Evolutionary conservation across 2,329 filamentous ascomycete species (phyloP).

Genomic region (Phoma sp.): DNA sequence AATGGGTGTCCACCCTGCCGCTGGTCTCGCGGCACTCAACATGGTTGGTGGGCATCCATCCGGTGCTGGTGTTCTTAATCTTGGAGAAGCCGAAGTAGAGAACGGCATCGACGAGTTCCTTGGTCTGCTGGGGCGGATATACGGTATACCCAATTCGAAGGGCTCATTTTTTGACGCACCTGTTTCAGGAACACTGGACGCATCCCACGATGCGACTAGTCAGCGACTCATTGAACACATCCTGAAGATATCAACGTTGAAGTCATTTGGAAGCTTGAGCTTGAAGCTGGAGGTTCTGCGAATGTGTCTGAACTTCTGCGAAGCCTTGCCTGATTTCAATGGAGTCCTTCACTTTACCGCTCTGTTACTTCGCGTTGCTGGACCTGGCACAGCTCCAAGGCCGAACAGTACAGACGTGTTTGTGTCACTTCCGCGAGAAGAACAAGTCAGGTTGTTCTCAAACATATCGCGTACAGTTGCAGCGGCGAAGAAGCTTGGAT

Average conservation of each 20-base stretch:
- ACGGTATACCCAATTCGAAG: slow-evolving; percentile 50
- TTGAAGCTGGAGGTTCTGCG: slow-evolving; percentile 87
- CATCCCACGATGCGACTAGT: slow-evolving; percentile 44
- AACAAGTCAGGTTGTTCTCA: slow-evolving; percentile 82
- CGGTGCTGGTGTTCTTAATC: slow-evolving; percentile 77
- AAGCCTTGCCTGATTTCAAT: slow-evolving; percentile 89
- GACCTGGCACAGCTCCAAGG: slow-evolving; percentile 77
- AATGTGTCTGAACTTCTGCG: slow-evolving; percentile 91
- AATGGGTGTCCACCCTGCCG: slow-evolving; percentile 92
- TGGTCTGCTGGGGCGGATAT: slow-evolving; percentile 50
- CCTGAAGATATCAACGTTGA: slow-evolving; percentile 59
- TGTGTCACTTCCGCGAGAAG: slow-evolving; percentile 76
- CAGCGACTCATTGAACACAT: slow-evolving; percentile 59
- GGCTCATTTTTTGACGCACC: slow-evolving; percentile 23
- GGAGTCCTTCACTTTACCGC: slow-evolving; percentile 90
- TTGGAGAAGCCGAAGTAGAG: slow-evolving; percentile 48
- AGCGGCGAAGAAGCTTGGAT: slow-evolving; percentile 77
- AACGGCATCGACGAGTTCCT: slow-evolving; percentile 53
- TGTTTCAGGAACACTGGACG: slow-evolving; percentile 6
- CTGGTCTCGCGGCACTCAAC: slow-evolving; percentile 78
- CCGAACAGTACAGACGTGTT: slow-evolving; percentile 72
- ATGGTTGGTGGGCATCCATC: slow-evolving; percentile 62
- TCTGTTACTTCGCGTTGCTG: slow-evolving; percentile 81
- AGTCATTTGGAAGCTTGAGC: slow-evolving; percentile 75
- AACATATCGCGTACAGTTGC: slow-evolving; percentile 86